Percentiles rank a stretch among this genome's conserved stretches.
Evolutionary conservation across 768 basidiomycete species (phyloP).

Genomic region (Dacryopinax primogenitus): DNA sequence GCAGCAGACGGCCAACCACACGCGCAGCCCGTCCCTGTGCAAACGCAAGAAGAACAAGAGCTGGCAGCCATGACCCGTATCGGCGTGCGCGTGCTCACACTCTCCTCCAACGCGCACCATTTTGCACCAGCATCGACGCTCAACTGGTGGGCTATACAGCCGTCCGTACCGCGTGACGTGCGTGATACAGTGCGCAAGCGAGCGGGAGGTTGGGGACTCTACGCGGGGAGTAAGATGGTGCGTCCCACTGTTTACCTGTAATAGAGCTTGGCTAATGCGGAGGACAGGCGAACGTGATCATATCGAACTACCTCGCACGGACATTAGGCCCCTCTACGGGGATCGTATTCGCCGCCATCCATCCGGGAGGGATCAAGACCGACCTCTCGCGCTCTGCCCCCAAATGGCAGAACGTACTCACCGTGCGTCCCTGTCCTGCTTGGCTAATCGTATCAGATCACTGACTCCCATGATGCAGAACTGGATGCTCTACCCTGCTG

Average conservation of each 20-base stretch:
- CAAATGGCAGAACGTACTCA: not conserved
- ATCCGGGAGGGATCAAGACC: not conserved
- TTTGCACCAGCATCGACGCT: not conserved
- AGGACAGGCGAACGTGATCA: not conserved
- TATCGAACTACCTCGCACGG: not conserved
- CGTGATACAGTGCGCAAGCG: not conserved
- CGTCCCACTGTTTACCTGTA: not conserved
- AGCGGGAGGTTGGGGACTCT: not conserved
- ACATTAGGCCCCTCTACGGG: not conserved
- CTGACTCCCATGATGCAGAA: not conserved
- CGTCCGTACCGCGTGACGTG: not conserved
- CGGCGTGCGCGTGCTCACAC: not conserved
- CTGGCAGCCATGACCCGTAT: not conserved
- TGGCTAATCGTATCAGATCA: not conserved
- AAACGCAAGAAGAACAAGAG: not conserved
- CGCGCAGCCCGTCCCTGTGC: not conserved
- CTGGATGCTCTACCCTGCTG: not conserved
- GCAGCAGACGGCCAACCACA: too few species aligned
- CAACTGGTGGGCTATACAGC: not conserved
- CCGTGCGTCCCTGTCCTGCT: not conserved
- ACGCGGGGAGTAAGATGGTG: not conserved
- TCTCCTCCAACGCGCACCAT: not conserved
- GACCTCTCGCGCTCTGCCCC: not conserved
- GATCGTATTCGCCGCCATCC: not conserved
- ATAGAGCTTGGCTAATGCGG: not conserved